These are phyloP conservation scores for Tephrocybe sp. DNA, from an alignment of 768 basidiomycete genomes.

Conservation along the genomic window DNA sequence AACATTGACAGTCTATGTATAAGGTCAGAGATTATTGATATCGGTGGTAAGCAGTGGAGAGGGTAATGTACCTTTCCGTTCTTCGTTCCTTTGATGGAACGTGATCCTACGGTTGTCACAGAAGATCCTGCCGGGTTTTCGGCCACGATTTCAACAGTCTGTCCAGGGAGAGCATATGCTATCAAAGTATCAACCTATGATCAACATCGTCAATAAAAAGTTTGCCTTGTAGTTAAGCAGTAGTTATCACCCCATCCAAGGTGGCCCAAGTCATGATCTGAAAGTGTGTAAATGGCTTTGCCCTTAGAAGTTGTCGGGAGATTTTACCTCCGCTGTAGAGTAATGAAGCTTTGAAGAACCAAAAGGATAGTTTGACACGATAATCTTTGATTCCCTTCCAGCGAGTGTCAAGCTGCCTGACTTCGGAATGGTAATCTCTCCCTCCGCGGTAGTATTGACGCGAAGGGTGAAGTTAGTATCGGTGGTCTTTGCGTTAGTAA, in stretches of 20 bases:
- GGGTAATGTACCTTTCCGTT: conserved; percentile 16
- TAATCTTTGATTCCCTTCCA: conserved; percentile 62
- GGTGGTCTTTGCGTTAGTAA: conserved; percentile 41
- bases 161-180: conserved; percentile 35
- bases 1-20: conserved; percentile 37
- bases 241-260: conserved; percentile 25
- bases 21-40: not conserved
- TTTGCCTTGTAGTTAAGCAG: not conserved
- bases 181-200: conserved; percentile 33
- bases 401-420: conserved; percentile 46
- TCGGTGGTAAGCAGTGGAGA: no score
- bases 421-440: conserved; percentile 37
- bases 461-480: conserved; percentile 40
- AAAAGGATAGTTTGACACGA: conserved; percentile 63
- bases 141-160: conserved; percentile 29
- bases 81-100: conserved; percentile 18
- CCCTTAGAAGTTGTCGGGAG: not conserved
- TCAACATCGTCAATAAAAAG: no score
- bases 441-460: conserved; percentile 46
- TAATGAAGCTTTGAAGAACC: conserved; percentile 53
- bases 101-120: conserved; percentile 19
- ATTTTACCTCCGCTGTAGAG: conserved; percentile 55
- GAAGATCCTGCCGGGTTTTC: conserved; percentile 9
- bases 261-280: conserved; percentile 40
- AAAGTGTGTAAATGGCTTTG: not conserved